Evolutionary conservation across 176 grass and related monocot genomes (phyloP).

Genomic region (Juncus effusus): DNA sequence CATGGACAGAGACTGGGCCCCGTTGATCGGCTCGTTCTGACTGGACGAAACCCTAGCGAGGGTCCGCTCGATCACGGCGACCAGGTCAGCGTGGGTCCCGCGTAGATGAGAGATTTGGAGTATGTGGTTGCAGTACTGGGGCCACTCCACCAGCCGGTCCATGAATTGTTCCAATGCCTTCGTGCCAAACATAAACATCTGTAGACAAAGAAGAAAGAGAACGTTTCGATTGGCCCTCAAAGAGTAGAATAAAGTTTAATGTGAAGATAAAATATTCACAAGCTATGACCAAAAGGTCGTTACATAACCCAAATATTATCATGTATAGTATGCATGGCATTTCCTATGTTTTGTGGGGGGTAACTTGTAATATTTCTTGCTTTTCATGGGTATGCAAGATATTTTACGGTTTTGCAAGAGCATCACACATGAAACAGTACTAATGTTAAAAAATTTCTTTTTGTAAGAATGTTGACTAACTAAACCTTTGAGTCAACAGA

Average conservation of each 20-base stretch:
- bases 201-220: conserved; percentile 36
- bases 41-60: conserved; percentile 89
- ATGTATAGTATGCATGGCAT: no score
- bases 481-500: conserved; percentile 87
- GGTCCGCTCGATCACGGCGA: conserved; percentile 65
- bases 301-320: no score
- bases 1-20: conserved; percentile 36
- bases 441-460: no score
- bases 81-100: conserved; percentile 70
- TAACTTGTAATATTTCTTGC: no score
- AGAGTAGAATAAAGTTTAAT: conserved; percentile 1
- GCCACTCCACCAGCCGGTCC: conserved; percentile 88
- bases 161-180: conserved; percentile 88
- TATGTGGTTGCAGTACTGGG: conserved; percentile 97
- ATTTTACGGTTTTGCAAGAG: no score
- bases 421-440: no score
- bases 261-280: neutral
- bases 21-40: conserved; percentile 67
- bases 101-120: conserved; percentile 98
- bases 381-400: no score
- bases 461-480: conserved; percentile 9
- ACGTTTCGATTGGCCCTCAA: conserved; percentile 8
- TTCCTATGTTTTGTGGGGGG: no score
- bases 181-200: conserved; percentile 98
- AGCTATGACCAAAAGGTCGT: no score